Base-by-base conservation (phyloP, 2,329 filamentous ascomycete genomes). In the Pochonia chlamydosporia region DNA sequence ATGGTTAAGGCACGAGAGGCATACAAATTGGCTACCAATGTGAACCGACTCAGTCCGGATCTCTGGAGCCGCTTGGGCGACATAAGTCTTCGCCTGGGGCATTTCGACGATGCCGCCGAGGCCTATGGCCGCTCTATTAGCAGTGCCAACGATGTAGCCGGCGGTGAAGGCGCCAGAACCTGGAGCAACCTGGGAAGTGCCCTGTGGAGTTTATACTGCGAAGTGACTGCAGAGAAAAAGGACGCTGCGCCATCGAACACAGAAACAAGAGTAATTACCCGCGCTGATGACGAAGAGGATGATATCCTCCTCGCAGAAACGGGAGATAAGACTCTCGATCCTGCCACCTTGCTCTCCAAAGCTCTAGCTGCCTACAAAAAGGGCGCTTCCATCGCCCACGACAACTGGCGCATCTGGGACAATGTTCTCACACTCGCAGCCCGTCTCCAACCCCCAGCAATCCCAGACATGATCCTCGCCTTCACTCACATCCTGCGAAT, bases 141-240 rank as follows among this genome's bases (percentile, higher is more conserved):
- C 55, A 67, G 71, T 6, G 70, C 75, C 0, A 74, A 70, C 26
- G 74, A 75, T 26, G 65, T 65, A 2, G 77, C 88, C 10, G 93
- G 96, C 41, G 91, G 95, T 23, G 84, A 85, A 44, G 91, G 96
- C 60, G 92, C 91, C 1, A 83, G 95, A 60, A 89, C 89, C 1
- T 99, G 93, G 89, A 95, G 87, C 58, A 99, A 99, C 61, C 76
- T 99, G 20, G 93, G 91, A 0, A 90, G 87, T 2, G 85, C 92
- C 0, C 76, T 97, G 2, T 79, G 88, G 54, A 85, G 82, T 49
- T 71, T 86, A 52, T 90, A 79, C 65, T 75, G 70, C 37, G 77
- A 81, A 56, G 64, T 73, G 0, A 54, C 72, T 4, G 67, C 73
- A 3, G 67, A 59, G n/a, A 60, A 66, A 40, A 59, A 64, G 21